These are phyloP conservation scores for Canna indica DNA, from an alignment of 176 grass and related monocot species.

Conservation along the genomic window DNA sequence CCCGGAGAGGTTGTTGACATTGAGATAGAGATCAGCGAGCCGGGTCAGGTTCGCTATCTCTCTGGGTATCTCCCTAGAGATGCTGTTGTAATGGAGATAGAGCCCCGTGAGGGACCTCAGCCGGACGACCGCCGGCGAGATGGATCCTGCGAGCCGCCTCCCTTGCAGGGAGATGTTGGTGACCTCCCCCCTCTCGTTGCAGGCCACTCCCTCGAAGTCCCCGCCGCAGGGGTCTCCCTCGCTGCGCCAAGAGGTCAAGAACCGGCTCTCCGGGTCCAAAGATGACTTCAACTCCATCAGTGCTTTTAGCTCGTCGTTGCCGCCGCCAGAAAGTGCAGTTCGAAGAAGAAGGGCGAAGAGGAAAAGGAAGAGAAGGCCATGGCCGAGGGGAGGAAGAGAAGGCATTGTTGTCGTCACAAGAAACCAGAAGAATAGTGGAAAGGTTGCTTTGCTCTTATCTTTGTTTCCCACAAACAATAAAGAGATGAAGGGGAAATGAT, in stretches of 20 bases:
- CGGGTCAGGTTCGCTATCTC: conserved; percentile 35
- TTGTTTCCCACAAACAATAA: too few relatives aligned
- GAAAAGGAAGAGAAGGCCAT: too few relatives aligned
- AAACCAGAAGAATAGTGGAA: too few relatives aligned
- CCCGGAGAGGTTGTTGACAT: conserved; percentile 56
- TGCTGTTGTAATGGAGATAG: conserved; percentile 67
- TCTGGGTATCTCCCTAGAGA: conserved; percentile 34
- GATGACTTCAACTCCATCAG: conserved; percentile 69
- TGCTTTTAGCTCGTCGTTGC: conserved; percentile 35
- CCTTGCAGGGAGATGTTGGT: conserved; percentile 61
- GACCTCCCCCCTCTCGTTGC: conserved; percentile 52
- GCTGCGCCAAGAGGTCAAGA: conserved; percentile 42
- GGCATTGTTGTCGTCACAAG: too few relatives aligned
- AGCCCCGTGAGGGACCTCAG: conserved; percentile 48
- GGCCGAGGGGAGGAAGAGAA: too few relatives aligned
- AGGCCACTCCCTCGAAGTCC: conserved; percentile 67
- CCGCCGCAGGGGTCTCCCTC: conserved; percentile 49
- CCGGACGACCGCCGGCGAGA: conserved; percentile 45
- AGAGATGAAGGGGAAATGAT: too few relatives aligned
- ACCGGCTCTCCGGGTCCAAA: conserved; percentile 37
- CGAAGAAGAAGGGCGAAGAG: too few relatives aligned
- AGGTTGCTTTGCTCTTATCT: too few relatives aligned
- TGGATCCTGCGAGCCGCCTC: conserved; percentile 30
- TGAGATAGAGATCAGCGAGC: conserved; percentile 60
- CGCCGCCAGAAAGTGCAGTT: too few relatives aligned